phyloP scores from a whole-genome alignment of 257 asterid species.

The Scutellaria galericulata region DNA sequence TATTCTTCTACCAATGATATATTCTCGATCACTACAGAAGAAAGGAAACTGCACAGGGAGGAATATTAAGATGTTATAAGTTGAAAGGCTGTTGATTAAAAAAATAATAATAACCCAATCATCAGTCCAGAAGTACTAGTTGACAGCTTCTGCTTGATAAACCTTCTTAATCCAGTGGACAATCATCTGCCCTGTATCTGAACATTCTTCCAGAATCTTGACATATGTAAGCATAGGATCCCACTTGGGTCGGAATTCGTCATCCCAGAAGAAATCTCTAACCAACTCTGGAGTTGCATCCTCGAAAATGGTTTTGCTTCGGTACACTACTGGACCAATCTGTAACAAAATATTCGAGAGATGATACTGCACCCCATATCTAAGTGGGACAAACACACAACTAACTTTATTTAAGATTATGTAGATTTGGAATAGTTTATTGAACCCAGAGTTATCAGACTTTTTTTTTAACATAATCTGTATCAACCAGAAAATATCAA shows the following conservation, averaged over 20 bases:
- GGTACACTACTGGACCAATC: slow-evolving; percentile 70
- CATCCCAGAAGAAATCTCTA: slow-evolving; percentile 97
- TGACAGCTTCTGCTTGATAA: slow-evolving; percentile 21
- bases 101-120: not conserved
- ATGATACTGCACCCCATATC: slow-evolving; percentile 5
- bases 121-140: not conserved
- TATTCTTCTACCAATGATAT: slow-evolving; percentile 76
- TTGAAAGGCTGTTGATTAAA: slow-evolving; percentile 26
- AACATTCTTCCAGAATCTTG: slow-evolving; percentile 74
- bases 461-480: not conserved
- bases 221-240: slow-evolving; percentile 77
- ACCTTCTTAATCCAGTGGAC: slow-evolving; percentile 95
- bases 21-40: slow-evolving; percentile 91
- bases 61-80: slow-evolving; percentile 22
- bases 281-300: slow-evolving; percentile 88
- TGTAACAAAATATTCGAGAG: slow-evolving; percentile 40
- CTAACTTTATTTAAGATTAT: too few species aligned
- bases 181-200: slow-evolving; percentile 70
- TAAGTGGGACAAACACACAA: slow-evolving; percentile 22
- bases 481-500: not conserved
- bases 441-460: not conserved
- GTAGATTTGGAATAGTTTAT: too few species aligned
- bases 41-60: slow-evolving; percentile 76
- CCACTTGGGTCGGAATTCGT: slow-evolving; percentile 86
- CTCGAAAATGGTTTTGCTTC: slow-evolving; percentile 83